Conservation (phyloP, 345 rosid genomes). For the Citrus hindsii region DNA sequence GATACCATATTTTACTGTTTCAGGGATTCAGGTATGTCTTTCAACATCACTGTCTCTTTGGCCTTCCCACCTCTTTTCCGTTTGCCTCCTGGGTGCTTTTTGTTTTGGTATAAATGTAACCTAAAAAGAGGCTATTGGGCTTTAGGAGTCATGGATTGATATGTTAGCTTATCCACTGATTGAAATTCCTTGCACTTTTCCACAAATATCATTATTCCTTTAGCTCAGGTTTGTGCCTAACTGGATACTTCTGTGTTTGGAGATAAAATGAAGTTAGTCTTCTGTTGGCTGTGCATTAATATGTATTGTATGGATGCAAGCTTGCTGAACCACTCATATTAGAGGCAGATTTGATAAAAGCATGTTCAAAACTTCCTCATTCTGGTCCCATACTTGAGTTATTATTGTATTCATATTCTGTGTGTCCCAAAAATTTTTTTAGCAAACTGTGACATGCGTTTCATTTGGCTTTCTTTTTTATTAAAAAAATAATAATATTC, state of each 20-base stretch:
- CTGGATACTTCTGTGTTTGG: not conserved
- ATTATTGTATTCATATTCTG: not conserved
- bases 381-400: not conserved
- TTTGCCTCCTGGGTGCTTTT: not conserved
- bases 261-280: not conserved
- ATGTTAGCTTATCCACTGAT: not conserved
- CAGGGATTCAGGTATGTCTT: slow-evolving; percentile 66
- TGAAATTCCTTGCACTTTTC: not conserved
- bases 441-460: too few relatives aligned
- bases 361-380: not conserved
- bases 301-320: not conserved
- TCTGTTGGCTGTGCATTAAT: not conserved
- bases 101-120: not conserved
- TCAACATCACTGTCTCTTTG: not conserved
- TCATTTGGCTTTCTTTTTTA: not conserved
- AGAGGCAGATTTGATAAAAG: not conserved
- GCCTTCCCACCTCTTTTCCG: not conserved
- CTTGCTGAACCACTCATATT: not conserved
- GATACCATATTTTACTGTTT: slow-evolving; percentile 84
- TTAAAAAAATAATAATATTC: not conserved
- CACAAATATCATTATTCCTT: not conserved
- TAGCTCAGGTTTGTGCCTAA: not conserved
- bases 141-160: not conserved
- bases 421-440: not conserved
- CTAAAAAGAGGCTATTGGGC: not conserved